Percentiles rank a stretch among this genome's conserved stretches.
phyloP scores from a whole-genome alignment of 495 filamentous ascomycete species.

The Apodospora peruviana region DNA sequence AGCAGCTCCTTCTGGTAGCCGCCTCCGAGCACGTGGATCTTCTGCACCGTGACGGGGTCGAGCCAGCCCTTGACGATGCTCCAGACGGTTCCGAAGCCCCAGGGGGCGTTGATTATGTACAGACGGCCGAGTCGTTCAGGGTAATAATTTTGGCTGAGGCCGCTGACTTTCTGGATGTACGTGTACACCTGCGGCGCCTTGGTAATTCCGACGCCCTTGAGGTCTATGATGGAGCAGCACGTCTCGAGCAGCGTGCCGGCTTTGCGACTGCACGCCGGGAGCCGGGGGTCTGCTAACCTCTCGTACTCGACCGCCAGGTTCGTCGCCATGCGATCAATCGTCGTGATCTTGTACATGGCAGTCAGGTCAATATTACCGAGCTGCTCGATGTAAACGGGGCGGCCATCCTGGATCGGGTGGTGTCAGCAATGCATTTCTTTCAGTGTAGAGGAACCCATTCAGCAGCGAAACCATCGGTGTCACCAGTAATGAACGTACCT shows the following conservation, averaged over 20 bases:
- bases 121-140: slow-evolving; percentile 83
- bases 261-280: slow-evolving; percentile 95
- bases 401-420: slow-evolving; percentile 64
- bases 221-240: slow-evolving; percentile 94
- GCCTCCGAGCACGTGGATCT: slow-evolving; percentile 86
- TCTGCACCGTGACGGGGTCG: slow-evolving; percentile 91
- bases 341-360: slow-evolving; percentile 85
- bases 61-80: slow-evolving; percentile 82
- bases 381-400: slow-evolving; percentile 95
- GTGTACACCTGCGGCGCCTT: slow-evolving; percentile 72
- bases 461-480: not conserved
- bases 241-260: slow-evolving; percentile 86
- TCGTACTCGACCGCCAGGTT: slow-evolving; percentile 97
- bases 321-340: slow-evolving; percentile 84
- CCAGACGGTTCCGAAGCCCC: slow-evolving; percentile 84
- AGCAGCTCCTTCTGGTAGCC: slow-evolving; percentile 80
- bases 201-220: slow-evolving; percentile 84
- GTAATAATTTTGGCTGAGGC: slow-evolving; percentile 91
- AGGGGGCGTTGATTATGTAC: slow-evolving; percentile 96
- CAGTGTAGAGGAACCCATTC: not conserved
- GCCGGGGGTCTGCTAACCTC: slow-evolving; percentile 83
- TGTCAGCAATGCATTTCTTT: not conserved
- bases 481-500: slow-evolving; percentile 47
- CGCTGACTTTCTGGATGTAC: slow-evolving; percentile 62
- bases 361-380: slow-evolving; percentile 86